These are phyloP conservation scores for Nitzschia sp. DNA, from an alignment of 108 stramenopile species.

Conservation along the genomic window DNA sequence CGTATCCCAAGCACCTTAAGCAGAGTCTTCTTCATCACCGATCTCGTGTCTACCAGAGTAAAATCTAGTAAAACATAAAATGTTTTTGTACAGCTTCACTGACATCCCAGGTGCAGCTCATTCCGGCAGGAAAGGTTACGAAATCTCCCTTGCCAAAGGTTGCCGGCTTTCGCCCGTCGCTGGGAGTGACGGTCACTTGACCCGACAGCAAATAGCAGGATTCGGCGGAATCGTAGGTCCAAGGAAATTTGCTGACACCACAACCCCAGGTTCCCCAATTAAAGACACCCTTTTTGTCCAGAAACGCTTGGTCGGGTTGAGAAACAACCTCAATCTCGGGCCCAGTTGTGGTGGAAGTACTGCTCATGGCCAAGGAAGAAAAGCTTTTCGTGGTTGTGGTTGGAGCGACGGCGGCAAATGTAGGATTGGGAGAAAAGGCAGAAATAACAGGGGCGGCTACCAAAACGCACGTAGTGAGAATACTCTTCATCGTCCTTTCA, in stretches of 20 bases:
- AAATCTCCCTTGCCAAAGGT: constrained; percentile 74
- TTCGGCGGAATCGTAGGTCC: constrained; percentile 73
- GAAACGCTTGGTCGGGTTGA: constrained; percentile 57
- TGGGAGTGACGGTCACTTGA: constrained; percentile 73
- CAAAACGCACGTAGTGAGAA: neutral
- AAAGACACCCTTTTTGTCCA: constrained; percentile 58
- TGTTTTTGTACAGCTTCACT: constrained; percentile 72
- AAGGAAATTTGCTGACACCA: constrained; percentile 70
- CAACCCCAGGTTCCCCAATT: constrained; percentile 79
- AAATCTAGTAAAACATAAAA: constrained; percentile 58
- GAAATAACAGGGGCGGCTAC: neutral
- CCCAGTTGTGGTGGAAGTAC: neutral
- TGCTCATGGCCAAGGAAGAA: neutral
- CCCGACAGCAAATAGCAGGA: constrained; percentile 67
- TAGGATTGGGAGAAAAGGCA: neutral
- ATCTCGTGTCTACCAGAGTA: too few species aligned
- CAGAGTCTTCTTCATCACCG: too few species aligned
- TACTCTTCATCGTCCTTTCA: neutral
- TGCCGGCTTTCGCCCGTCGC: constrained; percentile 57
- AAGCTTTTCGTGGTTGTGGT: neutral
- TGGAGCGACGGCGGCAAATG: too few species aligned
- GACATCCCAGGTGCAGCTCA: constrained; percentile 85
- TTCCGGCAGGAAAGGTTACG: constrained; percentile 75
- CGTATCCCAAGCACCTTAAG: too few species aligned
- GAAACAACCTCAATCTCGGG: constrained; percentile 59